Conservation (phyloP, 306 rosid genomes). For the Lotus japonicus region DNA sequence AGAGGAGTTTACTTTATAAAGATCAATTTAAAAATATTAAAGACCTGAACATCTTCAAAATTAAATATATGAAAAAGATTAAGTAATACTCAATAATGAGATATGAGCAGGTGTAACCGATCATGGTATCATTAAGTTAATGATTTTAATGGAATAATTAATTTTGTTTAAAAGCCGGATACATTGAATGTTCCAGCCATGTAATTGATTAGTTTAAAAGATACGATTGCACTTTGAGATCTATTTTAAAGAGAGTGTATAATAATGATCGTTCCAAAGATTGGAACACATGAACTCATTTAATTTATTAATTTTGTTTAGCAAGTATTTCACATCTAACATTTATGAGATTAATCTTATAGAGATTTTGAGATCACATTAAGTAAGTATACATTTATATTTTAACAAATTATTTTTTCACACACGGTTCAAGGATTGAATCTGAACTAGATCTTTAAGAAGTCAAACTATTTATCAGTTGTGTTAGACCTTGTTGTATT, state of each 20-base stretch:
- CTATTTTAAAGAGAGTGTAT: slow-evolving; percentile 18
- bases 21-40: neutral
- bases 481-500: no score
- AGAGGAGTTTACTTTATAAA: neutral
- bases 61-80: neutral
- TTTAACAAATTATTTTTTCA: no score
- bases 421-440: no score
- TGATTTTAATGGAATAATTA: slow-evolving; percentile 21
- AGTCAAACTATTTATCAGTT: no score
- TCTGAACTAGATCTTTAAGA: no score
- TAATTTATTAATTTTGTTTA: no score
- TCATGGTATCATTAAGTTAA: slow-evolving; percentile 18
- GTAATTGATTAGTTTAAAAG: slow-evolving; percentile 31
- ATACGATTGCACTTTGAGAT: slow-evolving; percentile 47
- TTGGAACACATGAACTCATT: slow-evolving; percentile 10
- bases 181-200: slow-evolving; percentile 34
- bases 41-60: neutral
- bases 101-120: slow-evolving; percentile 40
- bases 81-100: neutral
- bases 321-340: no score
- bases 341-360: no score
- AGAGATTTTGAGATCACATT: no score
- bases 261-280: slow-evolving; percentile 16
- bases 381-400: no score
- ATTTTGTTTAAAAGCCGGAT: slow-evolving; percentile 15